Conservation (phyloP, 768 basidiomycete species). For the Pulveroboletus sp. region DNA sequence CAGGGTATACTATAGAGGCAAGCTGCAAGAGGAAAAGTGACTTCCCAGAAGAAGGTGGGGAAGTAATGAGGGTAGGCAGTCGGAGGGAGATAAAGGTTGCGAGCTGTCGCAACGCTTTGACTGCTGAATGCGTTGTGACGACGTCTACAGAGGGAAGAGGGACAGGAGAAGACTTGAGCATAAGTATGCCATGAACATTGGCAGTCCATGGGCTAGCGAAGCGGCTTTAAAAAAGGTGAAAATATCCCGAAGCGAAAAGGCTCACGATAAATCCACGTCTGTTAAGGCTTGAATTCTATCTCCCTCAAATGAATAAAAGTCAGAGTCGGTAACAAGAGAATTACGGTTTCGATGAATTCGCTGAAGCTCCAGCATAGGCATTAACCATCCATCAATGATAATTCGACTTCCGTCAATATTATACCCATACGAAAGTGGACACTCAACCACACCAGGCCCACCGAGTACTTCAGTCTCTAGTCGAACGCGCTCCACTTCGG, state of each 20-base stretch:
- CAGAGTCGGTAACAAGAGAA: slow-evolving; percentile 37
- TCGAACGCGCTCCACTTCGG: slow-evolving; percentile 66
- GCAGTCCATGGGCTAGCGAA: slow-evolving; percentile 47
- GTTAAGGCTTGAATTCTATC: slow-evolving; percentile 35
- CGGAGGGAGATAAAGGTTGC: slow-evolving; percentile 62
- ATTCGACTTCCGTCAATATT: slow-evolving; percentile 42
- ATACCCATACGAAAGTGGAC: slow-evolving; percentile 51
- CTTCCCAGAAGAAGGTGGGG: slow-evolving; percentile 86
- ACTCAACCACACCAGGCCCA: slow-evolving; percentile 54
- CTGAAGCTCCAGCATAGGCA: slow-evolving; percentile 65
- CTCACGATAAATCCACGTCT: slow-evolving; percentile 53
- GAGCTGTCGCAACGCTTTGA: slow-evolving; percentile 54
- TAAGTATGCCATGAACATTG: slow-evolving; percentile 62
- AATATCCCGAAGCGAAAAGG: not conserved
- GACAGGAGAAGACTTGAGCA: slow-evolving; percentile 46
- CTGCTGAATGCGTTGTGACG: slow-evolving; percentile 61
- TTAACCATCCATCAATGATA: slow-evolving; percentile 73
- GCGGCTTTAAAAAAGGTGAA: slow-evolving; percentile 11
- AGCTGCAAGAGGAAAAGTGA: slow-evolving; percentile 75
- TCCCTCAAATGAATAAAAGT: slow-evolving; percentile 43
- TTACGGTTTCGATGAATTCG: slow-evolving; percentile 52
- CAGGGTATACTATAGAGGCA: slow-evolving; percentile 59
- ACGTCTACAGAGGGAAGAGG: slow-evolving; percentile 34
- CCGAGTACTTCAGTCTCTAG: slow-evolving; percentile 63
- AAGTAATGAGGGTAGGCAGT: slow-evolving; percentile 77